Evolutionary conservation across 2,329 filamentous ascomycete species (phyloP).

Genomic region (Tympanopsis confertula): DNA sequence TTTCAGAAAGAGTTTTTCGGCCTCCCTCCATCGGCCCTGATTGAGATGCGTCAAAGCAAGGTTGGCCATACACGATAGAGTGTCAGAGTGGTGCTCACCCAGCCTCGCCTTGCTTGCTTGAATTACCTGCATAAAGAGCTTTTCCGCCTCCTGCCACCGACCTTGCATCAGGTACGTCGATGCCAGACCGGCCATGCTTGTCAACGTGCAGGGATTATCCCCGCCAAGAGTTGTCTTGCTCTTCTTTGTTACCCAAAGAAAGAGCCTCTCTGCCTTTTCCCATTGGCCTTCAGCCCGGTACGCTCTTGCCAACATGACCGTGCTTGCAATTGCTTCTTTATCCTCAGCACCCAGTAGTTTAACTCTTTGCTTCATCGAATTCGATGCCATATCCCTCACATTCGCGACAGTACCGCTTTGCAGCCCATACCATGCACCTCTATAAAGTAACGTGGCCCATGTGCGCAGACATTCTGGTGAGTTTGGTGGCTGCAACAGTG

Average conservation of each 20-base stretch:
- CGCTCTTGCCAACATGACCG: too few relatives aligned
- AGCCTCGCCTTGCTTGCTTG: neutral
- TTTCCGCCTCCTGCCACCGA: neutral
- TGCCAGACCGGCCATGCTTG: neutral
- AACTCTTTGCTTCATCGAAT: too few relatives aligned
- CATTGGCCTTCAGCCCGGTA: neutral
- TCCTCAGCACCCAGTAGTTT: too few relatives aligned
- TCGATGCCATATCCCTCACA: too few relatives aligned
- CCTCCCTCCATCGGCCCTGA: neutral
- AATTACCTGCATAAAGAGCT: neutral
- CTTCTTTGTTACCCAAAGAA: neutral
- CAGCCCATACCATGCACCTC: too few relatives aligned
- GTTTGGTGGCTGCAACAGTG: neutral
- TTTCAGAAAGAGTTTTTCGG: neutral
- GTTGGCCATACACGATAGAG: neutral
- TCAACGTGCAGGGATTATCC: neutral
- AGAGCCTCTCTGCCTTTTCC: neutral
- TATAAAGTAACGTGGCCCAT: too few relatives aligned
- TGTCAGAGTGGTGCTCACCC: neutral
- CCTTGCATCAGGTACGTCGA: neutral
- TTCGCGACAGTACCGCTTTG: too few relatives aligned
- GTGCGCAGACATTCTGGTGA: neutral
- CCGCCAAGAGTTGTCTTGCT: neutral
- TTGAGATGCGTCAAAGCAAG: neutral
- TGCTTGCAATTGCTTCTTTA: too few relatives aligned